These are phyloP conservation scores for Blechomonas ayalai DNA, from an alignment of 208 protist species.

Conservation along the genomic window DNA sequence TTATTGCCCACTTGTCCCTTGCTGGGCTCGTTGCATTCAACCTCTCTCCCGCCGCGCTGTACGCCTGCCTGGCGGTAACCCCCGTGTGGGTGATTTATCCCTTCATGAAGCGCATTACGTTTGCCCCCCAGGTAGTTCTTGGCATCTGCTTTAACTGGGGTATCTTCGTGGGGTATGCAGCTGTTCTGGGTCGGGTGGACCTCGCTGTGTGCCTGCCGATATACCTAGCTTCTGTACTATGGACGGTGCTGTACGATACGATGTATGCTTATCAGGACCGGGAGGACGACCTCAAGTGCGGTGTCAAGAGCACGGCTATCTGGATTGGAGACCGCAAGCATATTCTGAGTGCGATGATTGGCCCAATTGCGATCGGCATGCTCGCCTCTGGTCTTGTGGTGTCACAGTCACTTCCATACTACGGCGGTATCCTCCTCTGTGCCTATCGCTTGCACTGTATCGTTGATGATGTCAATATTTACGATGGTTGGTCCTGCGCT, in stretches of 20 bases:
- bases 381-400: constrained; percentile 52
- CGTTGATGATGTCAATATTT: constrained; percentile 84
- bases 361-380: constrained; percentile 33
- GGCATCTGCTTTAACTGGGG: constrained; percentile 79
- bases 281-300: constrained; percentile 64
- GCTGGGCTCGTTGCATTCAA: constrained; percentile 56
- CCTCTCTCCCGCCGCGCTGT: constrained; percentile 57
- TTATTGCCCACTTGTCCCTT: constrained; percentile 30
- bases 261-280: constrained; percentile 83
- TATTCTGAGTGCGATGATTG: constrained; percentile 54
- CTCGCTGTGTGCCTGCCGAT: constrained; percentile 60
- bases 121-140: constrained; percentile 69
- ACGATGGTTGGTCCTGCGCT: constrained; percentile 73
- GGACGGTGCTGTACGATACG: constrained; percentile 80
- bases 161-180: constrained; percentile 85
- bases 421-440: constrained; percentile 42
- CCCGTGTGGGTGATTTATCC: constrained; percentile 67
- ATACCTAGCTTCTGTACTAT: constrained; percentile 58
- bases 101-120: constrained; percentile 81
- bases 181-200: constrained; percentile 71
- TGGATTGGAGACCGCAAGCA: constrained; percentile 79
- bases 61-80: constrained; percentile 41
- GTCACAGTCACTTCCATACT: constrained; percentile 71
- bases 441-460: constrained; percentile 60
- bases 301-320: constrained; percentile 77